Evolutionary conservation across 805 yeast genomes (phyloP).

Genomic region (Candida wancherniae): DNA sequence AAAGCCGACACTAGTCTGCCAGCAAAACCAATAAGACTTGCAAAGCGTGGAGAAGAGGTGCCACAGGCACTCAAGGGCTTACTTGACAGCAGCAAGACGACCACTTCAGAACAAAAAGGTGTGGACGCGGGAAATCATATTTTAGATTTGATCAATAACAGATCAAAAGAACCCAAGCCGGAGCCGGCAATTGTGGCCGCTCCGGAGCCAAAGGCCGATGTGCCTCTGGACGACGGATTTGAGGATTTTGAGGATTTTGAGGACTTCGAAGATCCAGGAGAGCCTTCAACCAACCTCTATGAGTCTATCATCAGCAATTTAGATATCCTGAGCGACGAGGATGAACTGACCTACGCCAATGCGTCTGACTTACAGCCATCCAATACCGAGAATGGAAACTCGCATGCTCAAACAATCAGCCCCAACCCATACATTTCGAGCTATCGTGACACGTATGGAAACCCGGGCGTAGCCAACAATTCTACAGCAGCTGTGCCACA

Average conservation of each 20-base stretch:
- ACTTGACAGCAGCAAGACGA: neutral
- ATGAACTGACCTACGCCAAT: no score
- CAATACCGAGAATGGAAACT: no score
- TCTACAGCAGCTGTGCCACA: no score
- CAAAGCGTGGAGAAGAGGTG: conserved; percentile 8
- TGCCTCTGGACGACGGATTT: conserved; percentile 14
- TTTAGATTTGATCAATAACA: conserved; percentile 14
- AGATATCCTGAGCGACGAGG: conserved; percentile 36
- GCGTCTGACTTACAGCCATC: no score
- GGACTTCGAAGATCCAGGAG: conserved; percentile 23
- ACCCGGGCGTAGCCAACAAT: no score
- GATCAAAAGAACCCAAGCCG: conserved; percentile 1
- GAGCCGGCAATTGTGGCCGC: no score
- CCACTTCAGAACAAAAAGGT: conserved; percentile 9
- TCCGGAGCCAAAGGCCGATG: neutral
- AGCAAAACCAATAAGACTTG: conserved; percentile 11
- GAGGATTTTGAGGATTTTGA: conserved; percentile 33
- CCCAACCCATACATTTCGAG: no score
- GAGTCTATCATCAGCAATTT: conserved; percentile 20
- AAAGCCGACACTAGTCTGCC: neutral
- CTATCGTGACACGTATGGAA: no score
- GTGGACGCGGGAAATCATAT: conserved; percentile 19
- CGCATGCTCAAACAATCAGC: no score
- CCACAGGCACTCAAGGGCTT: conserved; percentile 3
- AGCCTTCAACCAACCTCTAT: conserved; percentile 21